Percentiles rank a stretch among this genome's conserved stretches.
These are phyloP conservation scores for Ogataea angusta DNA, from an alignment of 805 yeast species.

Conservation along the genomic window DNA sequence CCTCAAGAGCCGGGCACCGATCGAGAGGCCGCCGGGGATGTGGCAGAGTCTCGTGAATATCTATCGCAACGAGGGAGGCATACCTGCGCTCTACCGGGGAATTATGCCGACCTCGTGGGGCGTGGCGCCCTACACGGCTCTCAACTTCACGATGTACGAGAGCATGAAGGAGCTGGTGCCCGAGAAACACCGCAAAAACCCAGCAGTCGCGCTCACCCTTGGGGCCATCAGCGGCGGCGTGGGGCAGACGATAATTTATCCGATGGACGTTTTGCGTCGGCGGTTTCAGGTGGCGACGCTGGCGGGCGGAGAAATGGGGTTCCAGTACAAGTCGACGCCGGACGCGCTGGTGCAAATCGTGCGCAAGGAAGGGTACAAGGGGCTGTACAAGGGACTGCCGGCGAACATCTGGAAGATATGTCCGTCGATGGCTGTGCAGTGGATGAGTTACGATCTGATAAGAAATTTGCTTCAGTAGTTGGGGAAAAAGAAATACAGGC, in stretches of 20 bases:
- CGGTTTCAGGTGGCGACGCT: conserved; percentile 88
- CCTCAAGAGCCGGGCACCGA: conserved; percentile 37
- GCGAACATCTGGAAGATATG: conserved; percentile 87
- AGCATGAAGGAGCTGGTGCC: conserved; percentile 60
- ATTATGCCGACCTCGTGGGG: conserved; percentile 88
- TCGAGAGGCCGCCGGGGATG: conserved; percentile 66
- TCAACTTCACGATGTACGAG: conserved; percentile 89
- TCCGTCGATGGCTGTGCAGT: conserved; percentile 94
- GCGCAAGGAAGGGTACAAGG: conserved; percentile 66
- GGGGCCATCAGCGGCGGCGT: conserved; percentile 89
- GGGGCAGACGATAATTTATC: conserved; percentile 88
- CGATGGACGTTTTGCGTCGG: conserved; percentile 84
- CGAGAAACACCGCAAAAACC: conserved; percentile 20
- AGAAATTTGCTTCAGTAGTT: conserved; percentile 40
- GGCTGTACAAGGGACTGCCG: conserved; percentile 69
- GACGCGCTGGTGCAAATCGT: conserved; percentile 74
- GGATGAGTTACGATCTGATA: conserved; percentile 79
- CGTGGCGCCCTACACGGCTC: conserved; percentile 94
- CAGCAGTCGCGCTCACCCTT: conserved; percentile 57
- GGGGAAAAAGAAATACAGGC: neutral
- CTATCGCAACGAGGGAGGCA: conserved; percentile 77
- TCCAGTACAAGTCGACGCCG: conserved; percentile 69
- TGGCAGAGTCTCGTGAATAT: conserved; percentile 53
- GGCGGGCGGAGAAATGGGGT: conserved; percentile 76
- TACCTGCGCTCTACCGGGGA: conserved; percentile 76